These are phyloP conservation scores for Curvularia verruculosa DNA, from an alignment of 2,329 filamentous ascomycete species.

Conservation along the genomic window DNA sequence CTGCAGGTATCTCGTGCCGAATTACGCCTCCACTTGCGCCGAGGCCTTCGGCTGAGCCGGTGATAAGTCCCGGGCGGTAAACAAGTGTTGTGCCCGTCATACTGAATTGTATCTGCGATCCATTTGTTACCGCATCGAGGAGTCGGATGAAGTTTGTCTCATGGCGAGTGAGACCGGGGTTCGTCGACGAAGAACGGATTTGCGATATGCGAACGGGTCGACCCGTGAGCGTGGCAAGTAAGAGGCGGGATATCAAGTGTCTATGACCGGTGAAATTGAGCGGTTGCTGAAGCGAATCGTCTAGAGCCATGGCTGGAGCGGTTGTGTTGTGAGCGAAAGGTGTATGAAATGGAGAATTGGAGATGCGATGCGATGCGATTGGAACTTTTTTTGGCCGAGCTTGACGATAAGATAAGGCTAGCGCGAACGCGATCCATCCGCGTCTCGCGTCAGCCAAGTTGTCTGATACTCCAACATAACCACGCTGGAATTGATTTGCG, in stretches of 20 bases:
- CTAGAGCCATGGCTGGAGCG: conserved; percentile 34
- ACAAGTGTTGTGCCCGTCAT: conserved; percentile 93
- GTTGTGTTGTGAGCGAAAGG: conserved; percentile 1
- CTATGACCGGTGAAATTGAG: conserved; percentile 84
- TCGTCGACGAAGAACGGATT: conserved; percentile 86
- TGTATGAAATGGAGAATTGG: background rate
- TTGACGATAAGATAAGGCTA: conserved; percentile 18
- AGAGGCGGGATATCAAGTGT: conserved; percentile 80
- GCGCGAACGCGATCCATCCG: conserved; percentile 14
- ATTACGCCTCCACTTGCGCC: conserved; percentile 78
- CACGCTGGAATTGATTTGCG: background rate
- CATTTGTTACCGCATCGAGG: conserved; percentile 93
- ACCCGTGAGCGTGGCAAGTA: conserved; percentile 90
- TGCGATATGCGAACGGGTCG: conserved; percentile 89
- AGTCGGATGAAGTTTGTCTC: conserved; percentile 96
- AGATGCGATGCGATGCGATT: conserved; percentile 6
- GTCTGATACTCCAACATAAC: background rate
- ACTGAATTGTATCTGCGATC: conserved; percentile 91
- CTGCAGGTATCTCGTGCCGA: conserved; percentile 77
- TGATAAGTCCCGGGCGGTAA: conserved; percentile 91
- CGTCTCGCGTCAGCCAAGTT: conserved; percentile 11
- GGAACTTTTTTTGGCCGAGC: conserved; percentile 30
- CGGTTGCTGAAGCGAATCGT: conserved; percentile 52
- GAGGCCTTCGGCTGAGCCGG: conserved; percentile 77
- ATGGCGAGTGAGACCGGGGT: conserved; percentile 86